These are phyloP conservation scores for Cladosporium halotolerans DNA, from an alignment of 2,329 filamentous ascomycete species.

Conservation along the genomic window DNA sequence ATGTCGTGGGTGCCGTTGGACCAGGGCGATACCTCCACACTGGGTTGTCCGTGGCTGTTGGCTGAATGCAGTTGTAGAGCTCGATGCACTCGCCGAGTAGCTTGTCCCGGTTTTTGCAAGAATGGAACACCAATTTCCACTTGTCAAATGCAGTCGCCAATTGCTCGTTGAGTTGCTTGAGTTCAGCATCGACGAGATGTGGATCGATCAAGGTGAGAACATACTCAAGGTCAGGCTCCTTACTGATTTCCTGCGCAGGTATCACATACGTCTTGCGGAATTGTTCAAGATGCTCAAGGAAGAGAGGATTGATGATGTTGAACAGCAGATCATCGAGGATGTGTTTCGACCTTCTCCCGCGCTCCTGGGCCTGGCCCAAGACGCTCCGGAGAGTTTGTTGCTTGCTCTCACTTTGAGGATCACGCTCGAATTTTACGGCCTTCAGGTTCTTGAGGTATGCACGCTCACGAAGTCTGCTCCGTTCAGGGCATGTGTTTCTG, in stretches of 20 bases:
- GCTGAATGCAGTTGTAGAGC: not conserved
- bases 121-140: not conserved
- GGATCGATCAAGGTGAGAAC: not conserved
- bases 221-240: not conserved
- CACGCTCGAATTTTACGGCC: conserved; percentile 17
- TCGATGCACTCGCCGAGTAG: conserved; percentile 2
- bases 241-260: not conserved
- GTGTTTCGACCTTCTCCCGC: conserved; percentile 31
- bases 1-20: not conserved
- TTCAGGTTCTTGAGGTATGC: conserved; percentile 26
- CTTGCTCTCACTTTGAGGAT: not conserved
- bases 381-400: not conserved
- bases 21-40: not conserved
- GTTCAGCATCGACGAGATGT: not conserved
- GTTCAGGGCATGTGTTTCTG: conserved; percentile 33
- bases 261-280: conserved; percentile 1
- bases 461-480: conserved; percentile 39
- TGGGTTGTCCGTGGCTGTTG: not conserved
- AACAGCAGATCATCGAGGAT: conserved; percentile 55
- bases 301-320: conserved; percentile 20
- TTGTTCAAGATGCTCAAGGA: conserved; percentile 15
- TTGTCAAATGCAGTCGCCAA: not conserved
- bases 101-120: not conserved
- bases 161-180: not conserved
- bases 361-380: conserved; percentile 7